These are phyloP conservation scores for Phytopythium boreale DNA, from an alignment of 352 stramenopile genomes.

Conservation along the genomic window DNA sequence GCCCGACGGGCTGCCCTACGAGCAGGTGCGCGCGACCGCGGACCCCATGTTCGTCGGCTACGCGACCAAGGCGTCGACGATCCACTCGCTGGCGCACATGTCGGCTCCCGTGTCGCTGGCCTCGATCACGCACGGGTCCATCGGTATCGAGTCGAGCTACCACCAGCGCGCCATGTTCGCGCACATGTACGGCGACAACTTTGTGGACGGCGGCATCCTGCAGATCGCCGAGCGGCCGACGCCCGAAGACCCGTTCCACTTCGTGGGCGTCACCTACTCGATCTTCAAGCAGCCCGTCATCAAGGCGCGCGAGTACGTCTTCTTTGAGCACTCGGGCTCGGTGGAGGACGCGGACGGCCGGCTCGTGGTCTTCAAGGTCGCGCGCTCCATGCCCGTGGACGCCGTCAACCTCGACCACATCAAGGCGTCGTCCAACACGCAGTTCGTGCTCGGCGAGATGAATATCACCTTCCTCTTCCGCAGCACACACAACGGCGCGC, in stretches of 20 bases:
- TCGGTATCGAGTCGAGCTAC: conserved; percentile 29
- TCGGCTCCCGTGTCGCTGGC: conserved; percentile 24
- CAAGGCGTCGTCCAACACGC: not conserved
- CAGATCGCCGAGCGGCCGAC: conserved; percentile 9
- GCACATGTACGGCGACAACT: conserved; percentile 44
- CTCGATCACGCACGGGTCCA: conserved; percentile 30
- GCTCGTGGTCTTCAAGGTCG: conserved; percentile 4
- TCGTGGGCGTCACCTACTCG: not conserved
- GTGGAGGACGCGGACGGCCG: not conserved
- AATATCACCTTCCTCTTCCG: not conserved
- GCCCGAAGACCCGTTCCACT: not conserved
- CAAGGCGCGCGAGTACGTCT: not conserved
- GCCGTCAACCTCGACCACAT: not conserved
- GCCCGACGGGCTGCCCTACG: conserved; percentile 18
- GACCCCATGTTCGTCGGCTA: conserved; percentile 22
- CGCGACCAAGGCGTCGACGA: conserved; percentile 16
- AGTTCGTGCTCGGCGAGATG: not conserved
- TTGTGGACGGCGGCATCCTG: conserved; percentile 37
- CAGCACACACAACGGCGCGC: not conserved
- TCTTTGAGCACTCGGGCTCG: conserved; percentile 1
- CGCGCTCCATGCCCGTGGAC: conserved; percentile 18
- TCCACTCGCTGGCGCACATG: conserved; percentile 30
- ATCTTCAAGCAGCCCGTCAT: not conserved
- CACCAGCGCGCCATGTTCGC: conserved; percentile 31
- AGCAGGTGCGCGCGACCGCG: conserved; percentile 25